Evolutionary conservation across 331 rosid species (phyloP), one percentile per base, ranked within the genome.

Genomic region (Cydonia oblonga): DNA sequence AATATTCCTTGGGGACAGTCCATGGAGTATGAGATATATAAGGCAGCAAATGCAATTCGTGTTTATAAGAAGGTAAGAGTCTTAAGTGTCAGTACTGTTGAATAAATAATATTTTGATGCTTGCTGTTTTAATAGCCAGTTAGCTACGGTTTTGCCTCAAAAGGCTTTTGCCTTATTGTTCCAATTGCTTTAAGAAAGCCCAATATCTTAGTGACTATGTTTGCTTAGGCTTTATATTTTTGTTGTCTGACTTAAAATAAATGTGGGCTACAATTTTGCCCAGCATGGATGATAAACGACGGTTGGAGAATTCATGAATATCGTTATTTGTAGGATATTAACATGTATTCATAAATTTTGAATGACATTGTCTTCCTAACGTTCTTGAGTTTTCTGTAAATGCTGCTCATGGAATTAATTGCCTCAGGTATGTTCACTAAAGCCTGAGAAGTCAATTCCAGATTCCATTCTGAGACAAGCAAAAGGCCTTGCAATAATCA

Each of bases 1-100:
- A 95, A 95, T 81, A 82, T 95, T 78, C 99, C 99, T 24, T 95
- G 99, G 99, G 97, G 96, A 25, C 96, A 81, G 83, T 86, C 93
- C 74, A 91, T 95, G 97, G 97, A 88, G 80, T 83, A 83, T 81
- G 99, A 95, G 88, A 89, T 95, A 77, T 95, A 91, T 79, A 95
- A 95, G 83, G 96, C 96, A 3, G 72, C 97, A 38, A 95, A 87
- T 67, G 78, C 96, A 8, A 78, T 95, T 69, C 90, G 84, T 69
- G 86, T 85, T 65, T 95, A 87, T 73, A 85, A 78, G 72, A 81
- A 66, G 96, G 98, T 89, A 80, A 56, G 53, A 35, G 28, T 64
- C 63, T 74, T 23, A 25, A 30, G 25, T 72, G 49, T 19, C 60
- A 33, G n/a, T 19, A 8, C 26, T 35, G 13, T 64, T 44, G 10